A percentile compares a stretch with the other conserved stretches of the same genome.
Evolutionary conservation across 176 grass and related monocot genomes (phyloP).

Genomic region (sorghum (Sorghum bicolor)): DNA sequence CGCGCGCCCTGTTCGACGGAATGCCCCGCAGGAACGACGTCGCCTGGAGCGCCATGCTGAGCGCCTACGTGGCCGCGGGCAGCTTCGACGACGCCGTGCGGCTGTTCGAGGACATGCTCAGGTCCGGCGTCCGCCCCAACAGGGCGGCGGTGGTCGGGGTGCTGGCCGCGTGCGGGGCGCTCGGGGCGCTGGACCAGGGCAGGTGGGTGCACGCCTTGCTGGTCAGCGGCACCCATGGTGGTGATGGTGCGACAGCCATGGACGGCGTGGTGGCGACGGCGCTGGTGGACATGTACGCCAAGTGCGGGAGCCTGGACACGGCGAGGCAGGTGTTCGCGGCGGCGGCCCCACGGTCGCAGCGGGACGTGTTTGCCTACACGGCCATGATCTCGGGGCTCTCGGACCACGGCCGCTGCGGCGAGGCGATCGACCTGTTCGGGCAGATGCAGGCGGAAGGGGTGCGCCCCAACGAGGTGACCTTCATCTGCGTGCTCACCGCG

Average conservation of each 20-base stretch:
- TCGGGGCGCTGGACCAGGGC: conserved; percentile 66
- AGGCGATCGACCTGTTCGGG: conserved; percentile 38
- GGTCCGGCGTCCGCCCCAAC: conserved; percentile 29
- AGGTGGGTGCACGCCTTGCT: conserved; percentile 51
- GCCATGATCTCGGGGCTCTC: conserved; percentile 67
- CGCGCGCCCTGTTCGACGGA: conserved; percentile 44
- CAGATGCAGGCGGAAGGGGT: conserved; percentile 42
- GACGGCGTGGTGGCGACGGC: conserved; percentile 42
- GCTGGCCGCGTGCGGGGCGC: conserved; percentile 42
- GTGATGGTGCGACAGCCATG: background rate
- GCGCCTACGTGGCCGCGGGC: conserved; percentile 39
- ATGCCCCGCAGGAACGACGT: conserved; percentile 55
- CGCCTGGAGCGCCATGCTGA: conserved; percentile 59
- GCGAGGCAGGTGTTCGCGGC: conserved; percentile 40
- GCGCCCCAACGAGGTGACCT: conserved; percentile 63
- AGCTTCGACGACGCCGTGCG: conserved; percentile 35
- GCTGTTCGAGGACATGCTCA: conserved; percentile 44
- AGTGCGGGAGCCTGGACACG: conserved; percentile 53
- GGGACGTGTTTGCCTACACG: conserved; percentile 61
- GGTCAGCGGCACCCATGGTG: too few species aligned
- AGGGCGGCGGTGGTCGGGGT: conserved; percentile 37
- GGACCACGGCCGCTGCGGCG: conserved; percentile 29
- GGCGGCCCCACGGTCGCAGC: background rate
- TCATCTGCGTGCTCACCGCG: conserved; percentile 53
- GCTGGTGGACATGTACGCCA: conserved; percentile 76